Conservation (phyloP, 2,329 filamentous ascomycete genomes). For the Periconia digitata region DNA sequence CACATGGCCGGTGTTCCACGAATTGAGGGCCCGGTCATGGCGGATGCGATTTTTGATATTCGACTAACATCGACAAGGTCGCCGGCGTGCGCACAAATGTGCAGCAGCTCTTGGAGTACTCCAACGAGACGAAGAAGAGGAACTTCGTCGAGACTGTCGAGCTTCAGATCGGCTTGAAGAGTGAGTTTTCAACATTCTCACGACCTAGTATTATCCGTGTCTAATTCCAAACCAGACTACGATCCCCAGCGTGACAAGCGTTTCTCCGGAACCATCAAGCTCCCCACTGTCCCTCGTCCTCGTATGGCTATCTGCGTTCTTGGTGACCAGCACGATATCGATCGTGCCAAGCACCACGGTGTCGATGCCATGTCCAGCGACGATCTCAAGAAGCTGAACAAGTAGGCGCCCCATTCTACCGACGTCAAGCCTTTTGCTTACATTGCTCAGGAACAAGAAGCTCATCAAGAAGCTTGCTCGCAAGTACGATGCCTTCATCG, state of each 20-base stretch:
- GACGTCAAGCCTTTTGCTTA: too few species aligned
- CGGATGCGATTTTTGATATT: neutral
- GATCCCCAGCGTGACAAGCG: slow-evolving; percentile 99
- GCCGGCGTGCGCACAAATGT: slow-evolving; percentile 97
- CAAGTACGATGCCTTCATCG: slow-evolving; percentile 99
- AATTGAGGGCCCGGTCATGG: too few species aligned
- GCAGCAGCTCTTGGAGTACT: slow-evolving; percentile 92
- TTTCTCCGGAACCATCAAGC: slow-evolving; percentile 97
- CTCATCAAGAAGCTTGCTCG: slow-evolving; percentile 99
- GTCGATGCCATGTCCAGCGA: slow-evolving; percentile 98
- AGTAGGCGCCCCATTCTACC: too few species aligned
- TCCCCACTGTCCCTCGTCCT: slow-evolving; percentile 83
- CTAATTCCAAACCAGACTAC: too few species aligned
- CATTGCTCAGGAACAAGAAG: slow-evolving; percentile 99
- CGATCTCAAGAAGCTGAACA: slow-evolving; percentile 99
- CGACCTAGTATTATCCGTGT: too few species aligned
- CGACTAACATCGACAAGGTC: slow-evolving; percentile 25
- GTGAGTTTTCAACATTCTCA: too few species aligned
- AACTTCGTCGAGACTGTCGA: slow-evolving; percentile 97
- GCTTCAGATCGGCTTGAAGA: too few species aligned
- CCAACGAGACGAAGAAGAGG: slow-evolving; percentile 91
- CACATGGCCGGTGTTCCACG: neutral
- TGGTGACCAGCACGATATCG: slow-evolving; percentile 96
- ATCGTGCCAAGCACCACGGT: slow-evolving; percentile 98
- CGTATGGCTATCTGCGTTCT: slow-evolving; percentile 62